These are phyloP conservation scores for Omphalea diandra DNA, from an alignment of 441 rosid genomes.

Conservation along the genomic window DNA sequence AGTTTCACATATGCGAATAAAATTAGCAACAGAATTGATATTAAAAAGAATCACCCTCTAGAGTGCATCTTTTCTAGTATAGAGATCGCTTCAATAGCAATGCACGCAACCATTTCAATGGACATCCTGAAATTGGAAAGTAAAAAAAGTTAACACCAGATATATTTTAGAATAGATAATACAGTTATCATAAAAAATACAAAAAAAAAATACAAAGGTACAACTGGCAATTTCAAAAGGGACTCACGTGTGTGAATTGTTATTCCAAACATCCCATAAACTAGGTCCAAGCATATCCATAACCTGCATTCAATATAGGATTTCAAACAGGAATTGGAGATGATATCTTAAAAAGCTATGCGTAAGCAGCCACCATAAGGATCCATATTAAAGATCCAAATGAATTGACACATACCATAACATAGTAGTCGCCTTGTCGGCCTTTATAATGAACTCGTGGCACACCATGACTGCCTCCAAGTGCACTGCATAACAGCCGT, in stretches of 20 bases:
- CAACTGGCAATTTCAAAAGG: constrained; percentile 1
- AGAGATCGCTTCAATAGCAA: constrained; percentile 94
- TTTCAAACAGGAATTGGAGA: background rate
- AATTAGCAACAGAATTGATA: constrained; percentile 17
- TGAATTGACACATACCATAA: constrained; percentile 60
- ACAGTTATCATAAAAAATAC: background rate
- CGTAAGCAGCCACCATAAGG: background rate
- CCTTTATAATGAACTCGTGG: constrained; percentile 93
- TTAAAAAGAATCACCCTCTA: constrained; percentile 53
- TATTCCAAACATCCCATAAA: constrained; percentile 97
- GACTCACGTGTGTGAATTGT: constrained; percentile 68
- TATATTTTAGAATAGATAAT: background rate
- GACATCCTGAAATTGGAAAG: constrained; percentile 65
- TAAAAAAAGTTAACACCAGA: constrained; percentile 10
- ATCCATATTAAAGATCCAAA: background rate
- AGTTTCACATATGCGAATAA: background rate
- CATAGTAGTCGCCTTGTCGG: constrained; percentile 85
- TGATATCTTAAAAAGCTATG: background rate
- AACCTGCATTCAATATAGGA: constrained; percentile 47
- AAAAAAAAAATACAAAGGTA: background rate
- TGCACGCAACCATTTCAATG: constrained; percentile 94
- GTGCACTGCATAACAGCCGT: constrained; percentile 49
- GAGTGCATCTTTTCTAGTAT: constrained; percentile 90
- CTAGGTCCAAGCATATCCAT: constrained; percentile 97
- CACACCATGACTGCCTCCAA: constrained; percentile 95